A percentile compares a stretch with the other conserved stretches of the same genome.
Evolutionary conservation across 306 rosid species (phyloP).

Genomic region (Begonia masoniana): DNA sequence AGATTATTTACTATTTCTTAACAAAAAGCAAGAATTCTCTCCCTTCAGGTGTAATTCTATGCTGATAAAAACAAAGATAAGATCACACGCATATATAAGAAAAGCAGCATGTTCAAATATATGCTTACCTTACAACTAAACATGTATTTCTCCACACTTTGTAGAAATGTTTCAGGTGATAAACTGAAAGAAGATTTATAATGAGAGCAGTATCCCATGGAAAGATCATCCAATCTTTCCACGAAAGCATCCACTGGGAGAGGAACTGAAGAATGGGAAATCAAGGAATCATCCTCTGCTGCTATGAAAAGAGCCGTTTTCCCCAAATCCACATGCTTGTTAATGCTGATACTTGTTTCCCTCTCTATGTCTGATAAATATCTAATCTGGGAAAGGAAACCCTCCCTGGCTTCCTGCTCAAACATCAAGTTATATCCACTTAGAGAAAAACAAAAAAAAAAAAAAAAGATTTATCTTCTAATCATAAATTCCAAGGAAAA

Average conservation of each 20-base stretch:
- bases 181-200: constrained; percentile 40
- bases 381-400: constrained; percentile 59
- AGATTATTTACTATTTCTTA: too few relatives aligned
- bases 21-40: background rate
- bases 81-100: background rate
- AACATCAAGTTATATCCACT: constrained; percentile 5
- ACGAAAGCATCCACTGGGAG: constrained; percentile 80
- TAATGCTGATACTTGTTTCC: constrained; percentile 74
- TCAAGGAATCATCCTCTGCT: constrained; percentile 92
- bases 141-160: constrained; percentile 65
- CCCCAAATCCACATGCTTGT: constrained; percentile 70
- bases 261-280: constrained; percentile 90
- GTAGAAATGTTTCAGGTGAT: constrained; percentile 58
- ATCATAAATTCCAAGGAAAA: too few relatives aligned
- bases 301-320: constrained; percentile 69
- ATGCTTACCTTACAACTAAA: constrained; percentile 49
- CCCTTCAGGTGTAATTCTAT: background rate
- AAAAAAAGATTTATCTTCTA: background rate
- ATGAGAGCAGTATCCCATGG: constrained; percentile 68
- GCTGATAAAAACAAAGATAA: background rate
- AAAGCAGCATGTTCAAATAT: background rate
- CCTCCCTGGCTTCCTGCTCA: constrained; percentile 73
- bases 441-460: background rate
- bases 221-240: constrained; percentile 62
- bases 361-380: constrained; percentile 56